Conservation (phyloP, 2,329 filamentous ascomycete species). For the Pestalotiopsis sp. region DNA sequence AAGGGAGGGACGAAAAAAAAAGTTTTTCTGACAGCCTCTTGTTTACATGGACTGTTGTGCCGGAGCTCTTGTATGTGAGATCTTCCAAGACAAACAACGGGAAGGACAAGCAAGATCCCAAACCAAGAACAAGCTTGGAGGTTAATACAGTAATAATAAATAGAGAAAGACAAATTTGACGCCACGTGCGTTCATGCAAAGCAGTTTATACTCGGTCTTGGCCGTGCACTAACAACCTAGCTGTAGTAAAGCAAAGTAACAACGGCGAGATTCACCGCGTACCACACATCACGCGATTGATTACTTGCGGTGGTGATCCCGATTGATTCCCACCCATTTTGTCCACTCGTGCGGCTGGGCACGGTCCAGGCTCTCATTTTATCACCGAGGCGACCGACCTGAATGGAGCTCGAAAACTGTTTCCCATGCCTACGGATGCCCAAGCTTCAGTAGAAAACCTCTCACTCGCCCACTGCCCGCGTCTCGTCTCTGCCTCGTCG, state of each 20-base stretch:
- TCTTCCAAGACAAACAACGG: not conserved
- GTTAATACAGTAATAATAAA: not conserved
- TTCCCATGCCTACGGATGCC: not conserved
- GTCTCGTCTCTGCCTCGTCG: not conserved
- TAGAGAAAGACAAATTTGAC: not conserved
- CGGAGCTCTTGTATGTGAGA: not conserved
- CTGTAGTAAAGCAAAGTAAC: not conserved
- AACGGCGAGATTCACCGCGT: not conserved
- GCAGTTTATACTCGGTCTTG: not conserved
- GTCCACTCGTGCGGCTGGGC: not conserved
- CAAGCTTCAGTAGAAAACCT: conserved; percentile 9
- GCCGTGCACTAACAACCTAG: not conserved
- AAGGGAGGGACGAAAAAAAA: not conserved
- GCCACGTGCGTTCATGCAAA: conserved; percentile 5
- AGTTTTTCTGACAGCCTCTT: not conserved
- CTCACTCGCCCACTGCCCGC: not conserved
- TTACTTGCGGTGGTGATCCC: conserved; percentile 1
- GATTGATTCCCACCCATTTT: conserved; percentile 2
- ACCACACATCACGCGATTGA: conserved; percentile 1
- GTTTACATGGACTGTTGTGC: not conserved
- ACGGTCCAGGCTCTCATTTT: conserved; percentile 12
- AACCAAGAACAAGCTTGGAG: not conserved
- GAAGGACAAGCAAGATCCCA: not conserved
- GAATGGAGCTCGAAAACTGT: conserved; percentile 9
- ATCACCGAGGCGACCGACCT: conserved; percentile 12